Base-by-base conservation (phyloP, 345 rosid species). In the Noccaea bulbosa region DNA sequence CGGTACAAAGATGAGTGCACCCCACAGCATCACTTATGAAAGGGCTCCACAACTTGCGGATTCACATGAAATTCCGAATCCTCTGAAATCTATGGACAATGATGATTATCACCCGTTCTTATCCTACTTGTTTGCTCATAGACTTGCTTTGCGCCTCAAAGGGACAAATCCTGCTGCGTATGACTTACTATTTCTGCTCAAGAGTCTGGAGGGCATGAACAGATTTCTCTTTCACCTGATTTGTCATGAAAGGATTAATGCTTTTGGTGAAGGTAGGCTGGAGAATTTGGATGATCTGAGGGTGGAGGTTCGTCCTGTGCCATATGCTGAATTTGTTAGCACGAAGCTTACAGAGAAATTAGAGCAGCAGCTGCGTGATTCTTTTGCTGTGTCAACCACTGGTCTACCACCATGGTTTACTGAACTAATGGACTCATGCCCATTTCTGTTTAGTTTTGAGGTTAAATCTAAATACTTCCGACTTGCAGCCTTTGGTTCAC, bases 361-460 rank as follows among this genome's bases (percentile, higher is more conserved):
- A 69, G 97, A 91, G 81, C 97, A 87, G 78, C 97, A 93, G 81
- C 81, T 93, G 85, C 85, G 86, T 20, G 98, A 89, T 80, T 60
- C 87, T 15, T 82, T 90, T 64, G 89, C 89, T 63, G 68, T 85
- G 61, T 87, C 91, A 2, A 78, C 72, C 15, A 86, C 90, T 51
- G 93, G 94, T 46, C 74, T 93, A 79, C 96, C 98, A 46, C 75
- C 80, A 12, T 93, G 98, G 98, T 93, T 91, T 73, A 87, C 71
- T 73, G 86, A 89, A 78, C 85, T 93, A 47, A 82, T 93, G 87
- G 76, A 54, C 70, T 87, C 93, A n/a, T 91, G 96, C 79, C 93
- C 97, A 17, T 93, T 91, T 71, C 69, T 93, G 73, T 91, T 91
- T 78, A 83, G 98, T 81, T 91, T 93, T 57, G 97, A 91, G 81